Evolutionary conservation across 305 asterid genomes (phyloP).

Genomic region (Solanum hybrid): DNA sequence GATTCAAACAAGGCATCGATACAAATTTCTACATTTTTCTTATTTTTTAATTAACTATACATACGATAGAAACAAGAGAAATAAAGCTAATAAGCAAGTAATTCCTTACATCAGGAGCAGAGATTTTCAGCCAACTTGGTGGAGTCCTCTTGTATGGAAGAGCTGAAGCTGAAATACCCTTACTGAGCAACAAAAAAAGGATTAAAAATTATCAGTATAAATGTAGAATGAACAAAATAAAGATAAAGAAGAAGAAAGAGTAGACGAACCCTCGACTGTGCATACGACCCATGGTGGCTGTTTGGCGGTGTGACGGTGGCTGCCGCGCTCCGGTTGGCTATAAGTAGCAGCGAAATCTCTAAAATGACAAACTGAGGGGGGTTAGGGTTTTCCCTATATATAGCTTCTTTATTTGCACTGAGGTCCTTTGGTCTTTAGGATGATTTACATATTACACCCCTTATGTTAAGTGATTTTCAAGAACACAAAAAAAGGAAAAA

Average conservation of each 20-base stretch:
- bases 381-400: background rate
- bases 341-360: background rate
- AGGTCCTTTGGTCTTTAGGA: background rate
- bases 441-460: background rate
- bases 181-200: conserved; percentile 2
- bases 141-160: conserved; percentile 36
- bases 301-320: background rate
- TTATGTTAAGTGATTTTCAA: background rate
- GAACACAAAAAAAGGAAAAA: background rate
- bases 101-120: conserved; percentile 22
- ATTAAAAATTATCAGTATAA: background rate
- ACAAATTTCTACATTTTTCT: background rate
- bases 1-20: background rate
- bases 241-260: background rate
- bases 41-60: background rate
- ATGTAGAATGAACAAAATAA: background rate
- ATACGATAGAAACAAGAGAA: background rate
- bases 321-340: background rate
- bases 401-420: background rate
- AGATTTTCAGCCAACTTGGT: conserved; percentile 31
- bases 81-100: background rate
- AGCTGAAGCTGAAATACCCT: conserved; percentile 36
- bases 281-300: conserved; percentile 28
- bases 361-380: background rate
- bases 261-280: conserved; percentile 24